Evolutionary conservation across 257 asterid genomes (phyloP), one percentile per base, ranked within the genome.

Genomic region (Marsdenia floribunda): DNA sequence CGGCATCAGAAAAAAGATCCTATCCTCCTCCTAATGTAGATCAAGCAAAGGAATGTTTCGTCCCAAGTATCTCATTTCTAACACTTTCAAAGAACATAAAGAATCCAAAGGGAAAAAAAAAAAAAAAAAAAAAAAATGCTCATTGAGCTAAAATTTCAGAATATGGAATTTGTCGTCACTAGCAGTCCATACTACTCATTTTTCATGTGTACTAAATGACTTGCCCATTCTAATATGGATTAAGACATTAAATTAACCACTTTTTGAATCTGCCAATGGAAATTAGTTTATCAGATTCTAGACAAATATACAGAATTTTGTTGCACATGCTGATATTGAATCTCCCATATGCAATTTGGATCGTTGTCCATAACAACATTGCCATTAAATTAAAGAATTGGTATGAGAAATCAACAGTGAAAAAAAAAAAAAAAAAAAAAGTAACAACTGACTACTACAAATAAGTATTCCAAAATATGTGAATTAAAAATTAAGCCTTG

Each of bases 401-500:
- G 2, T 37, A 29, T 2, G 46, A n/a, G 5, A 71, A 71, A 54
- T 1, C 37, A 35, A 26, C 37, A 2, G 7, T 10, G 2, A 66
- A 58, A 72, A 5, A 5, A 44, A 44, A 49, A 0, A 49, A 44
- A 49, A 8, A 49, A 44, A 49, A 8, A 49, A 49, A 1, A 49
- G 54, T 55, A 18, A 72, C 52, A 72, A 12, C 18, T 13, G 3
- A n/a, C 2, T 18, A 5, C 38, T 54, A 35, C 50, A 29, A 60
- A 21, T 14, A 76, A 49, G n/a, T 47, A 22, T 47, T 46, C 71
- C 16, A 38, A n/a, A n/a, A 21, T 1, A 12, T 14, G 59, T 18
- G 18, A 71, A 71, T 18, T 35, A 64, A 75, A 74, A 74, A 70
- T 47, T 72, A 67, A 50, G 67, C 18, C 53, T 8, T 26, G 73